phyloP scores from a whole-genome alignment of 345 rosid species.

The Salix brachista region DNA sequence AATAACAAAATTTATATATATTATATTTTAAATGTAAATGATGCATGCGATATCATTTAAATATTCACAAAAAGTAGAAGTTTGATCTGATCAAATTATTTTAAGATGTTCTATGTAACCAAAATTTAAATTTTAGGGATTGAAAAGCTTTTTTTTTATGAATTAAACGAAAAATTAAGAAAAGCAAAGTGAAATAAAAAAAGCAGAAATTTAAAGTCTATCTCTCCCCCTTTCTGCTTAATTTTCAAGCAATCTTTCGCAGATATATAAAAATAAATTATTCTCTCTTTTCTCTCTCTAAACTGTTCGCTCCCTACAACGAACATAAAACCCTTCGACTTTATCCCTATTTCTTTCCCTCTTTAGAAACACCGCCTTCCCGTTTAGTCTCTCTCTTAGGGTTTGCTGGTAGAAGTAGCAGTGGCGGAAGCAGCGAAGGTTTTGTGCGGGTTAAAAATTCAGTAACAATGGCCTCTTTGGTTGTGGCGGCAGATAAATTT shows the following conservation, averaged over 20 bases:
- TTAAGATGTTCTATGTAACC: too few species aligned
- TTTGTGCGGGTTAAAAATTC: constrained; percentile 10
- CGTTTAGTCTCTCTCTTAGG: constrained; percentile 42
- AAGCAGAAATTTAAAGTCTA: constrained; percentile 13
- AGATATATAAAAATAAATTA: constrained; percentile 10
- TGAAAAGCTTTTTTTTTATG: not conserved
- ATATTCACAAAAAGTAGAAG: too few species aligned
- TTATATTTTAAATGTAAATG: too few species aligned
- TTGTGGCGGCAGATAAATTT: constrained; percentile 95
- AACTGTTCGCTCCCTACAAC: not conserved
- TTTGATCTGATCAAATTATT: too few species aligned
- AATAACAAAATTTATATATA: too few species aligned
- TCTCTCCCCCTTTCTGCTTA: constrained; percentile 57
- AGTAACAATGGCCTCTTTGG: constrained; percentile 24
- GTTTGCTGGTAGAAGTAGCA: constrained; percentile 25
- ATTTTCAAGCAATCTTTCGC: constrained; percentile 69
- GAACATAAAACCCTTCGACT: constrained; percentile 4
- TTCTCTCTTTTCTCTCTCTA: constrained; percentile 5
- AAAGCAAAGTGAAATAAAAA: not conserved
- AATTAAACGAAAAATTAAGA: not conserved
- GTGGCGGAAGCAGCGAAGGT: not conserved
- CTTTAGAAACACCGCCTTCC: constrained; percentile 27
- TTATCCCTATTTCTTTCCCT: constrained; percentile 12
- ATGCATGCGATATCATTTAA: too few species aligned
- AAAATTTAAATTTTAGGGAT: too few species aligned